Conservation (phyloP, 257 asterid species). For the Solanum paucissectum region DNA sequence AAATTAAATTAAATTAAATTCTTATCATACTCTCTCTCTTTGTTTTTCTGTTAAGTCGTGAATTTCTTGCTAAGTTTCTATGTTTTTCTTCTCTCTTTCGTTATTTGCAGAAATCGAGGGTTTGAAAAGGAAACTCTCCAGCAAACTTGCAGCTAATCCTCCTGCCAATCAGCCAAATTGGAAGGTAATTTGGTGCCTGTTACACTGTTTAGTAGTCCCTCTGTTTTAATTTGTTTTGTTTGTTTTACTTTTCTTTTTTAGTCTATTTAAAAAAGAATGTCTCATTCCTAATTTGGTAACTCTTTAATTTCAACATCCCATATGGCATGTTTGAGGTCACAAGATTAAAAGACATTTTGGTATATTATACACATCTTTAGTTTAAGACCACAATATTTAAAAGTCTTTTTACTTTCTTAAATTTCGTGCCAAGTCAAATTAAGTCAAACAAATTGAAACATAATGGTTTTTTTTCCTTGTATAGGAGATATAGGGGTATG, state of each 20-base stretch:
- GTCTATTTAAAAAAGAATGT: background rate
- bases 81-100: background rate
- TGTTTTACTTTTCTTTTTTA: background rate
- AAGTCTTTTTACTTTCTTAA: background rate
- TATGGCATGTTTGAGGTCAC: background rate
- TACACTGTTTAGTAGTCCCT: background rate
- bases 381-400: background rate
- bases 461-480: too few species aligned
- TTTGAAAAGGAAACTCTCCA: slow-evolving; percentile 78
- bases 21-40: background rate
- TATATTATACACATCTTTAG: background rate
- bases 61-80: background rate
- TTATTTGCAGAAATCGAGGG: slow-evolving; percentile 67
- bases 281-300: background rate
- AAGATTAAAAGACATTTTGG: background rate
- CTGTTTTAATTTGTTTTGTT: background rate
- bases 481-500: background rate
- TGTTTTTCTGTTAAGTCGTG: background rate
- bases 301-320: background rate
- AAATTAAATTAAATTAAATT: background rate
- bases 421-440: background rate
- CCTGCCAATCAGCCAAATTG: slow-evolving; percentile 71
- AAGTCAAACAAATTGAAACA: background rate
- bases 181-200: slow-evolving; percentile 55
- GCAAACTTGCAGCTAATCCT: slow-evolving; percentile 81